Base-by-base conservation (phyloP, 169 alveolate genomes). In the Plasmodium berghei region DNA sequence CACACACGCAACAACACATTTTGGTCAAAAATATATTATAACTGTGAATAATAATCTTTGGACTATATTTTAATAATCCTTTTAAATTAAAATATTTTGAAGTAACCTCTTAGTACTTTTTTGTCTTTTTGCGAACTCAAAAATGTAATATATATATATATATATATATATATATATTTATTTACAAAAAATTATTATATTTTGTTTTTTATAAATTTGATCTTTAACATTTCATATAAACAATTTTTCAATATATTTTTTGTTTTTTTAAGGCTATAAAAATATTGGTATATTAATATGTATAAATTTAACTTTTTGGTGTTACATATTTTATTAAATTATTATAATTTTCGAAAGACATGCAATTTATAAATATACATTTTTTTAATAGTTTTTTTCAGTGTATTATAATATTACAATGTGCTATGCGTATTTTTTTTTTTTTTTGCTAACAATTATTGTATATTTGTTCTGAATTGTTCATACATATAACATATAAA, bases 1-100 rank as follows among this genome's bases (percentile, higher is more conserved):
- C 90, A 66, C 80, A 83, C 49, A 83, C 62, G 62, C 90, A 83
- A 42, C 90, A 83, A 67, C 90, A 83, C 90, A 83, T 83, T 54
- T 80, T 80, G 48, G 45, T 46, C 5, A 59, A 1, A 52, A 26
- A 72, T 26, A 24, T 42, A 40, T 69, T 26, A 18, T 24, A 22
- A 48, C 42, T 18, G 3, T 22, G 26, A 49, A 42, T 24, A 42
- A 54, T 24, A 59, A 20, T 42, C 1, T 54, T 54, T 72, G 49
- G 20, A 40, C 62, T 14, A n/a, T 59, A 49, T 12, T 55, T 69
- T 67, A 67, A n/a, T 4, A 16, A 16, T 58, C n/a, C 22, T 58
- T 58, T 58, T n/a, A n/a, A 58, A 18, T 1, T 58, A 5, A 58
- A 12, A 5, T 52, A 52, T 52, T 52, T 52, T n/a, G 6, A 52